Evolutionary conservation across 75 land plant species (phyloP).

Genomic region (Ceratopteris richardii): DNA sequence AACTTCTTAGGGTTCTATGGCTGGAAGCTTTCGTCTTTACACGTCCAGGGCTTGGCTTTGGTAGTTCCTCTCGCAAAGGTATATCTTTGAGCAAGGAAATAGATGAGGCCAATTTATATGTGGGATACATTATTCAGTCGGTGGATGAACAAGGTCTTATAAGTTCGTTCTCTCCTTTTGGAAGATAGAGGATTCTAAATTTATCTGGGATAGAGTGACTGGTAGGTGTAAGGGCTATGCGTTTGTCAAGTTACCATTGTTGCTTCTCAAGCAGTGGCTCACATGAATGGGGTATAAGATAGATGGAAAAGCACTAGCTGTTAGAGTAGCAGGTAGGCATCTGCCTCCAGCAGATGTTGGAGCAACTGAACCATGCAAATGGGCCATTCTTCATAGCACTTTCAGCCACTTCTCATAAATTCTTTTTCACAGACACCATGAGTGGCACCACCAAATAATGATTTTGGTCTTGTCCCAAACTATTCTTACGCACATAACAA

Average conservation of each 20-base stretch:
- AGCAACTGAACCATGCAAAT: not conserved
- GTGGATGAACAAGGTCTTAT: constrained; percentile 22
- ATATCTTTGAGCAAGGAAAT: constrained; percentile 13
- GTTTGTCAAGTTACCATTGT: constrained; percentile 29
- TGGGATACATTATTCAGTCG: constrained; percentile 35
- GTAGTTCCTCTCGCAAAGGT: not conserved
- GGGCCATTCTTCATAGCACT: not conserved
- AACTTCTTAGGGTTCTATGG: not conserved
- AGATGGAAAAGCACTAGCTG: constrained; percentile 28
- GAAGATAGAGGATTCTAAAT: constrained; percentile 11
- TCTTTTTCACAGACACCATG: not conserved
- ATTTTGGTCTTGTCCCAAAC: not conserved
- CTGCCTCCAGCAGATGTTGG: constrained; percentile 6
- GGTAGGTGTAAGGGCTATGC: constrained; percentile 51
- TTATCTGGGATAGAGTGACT: constrained; percentile 28
- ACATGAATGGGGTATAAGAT: constrained; percentile 37
- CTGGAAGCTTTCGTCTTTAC: not conserved
- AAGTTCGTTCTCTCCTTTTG: constrained; percentile 37
- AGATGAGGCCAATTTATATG: constrained; percentile 37
- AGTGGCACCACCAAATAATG: not conserved
- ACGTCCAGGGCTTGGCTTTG: constrained; percentile 8
- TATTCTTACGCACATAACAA: no score
- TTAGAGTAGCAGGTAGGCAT: constrained; percentile 24
- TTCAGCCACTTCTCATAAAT: not conserved
- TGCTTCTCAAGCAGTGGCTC: constrained; percentile 24